Conservation (phyloP, 2,329 filamentous ascomycete genomes). For the Emmonsia crescens region DNA sequence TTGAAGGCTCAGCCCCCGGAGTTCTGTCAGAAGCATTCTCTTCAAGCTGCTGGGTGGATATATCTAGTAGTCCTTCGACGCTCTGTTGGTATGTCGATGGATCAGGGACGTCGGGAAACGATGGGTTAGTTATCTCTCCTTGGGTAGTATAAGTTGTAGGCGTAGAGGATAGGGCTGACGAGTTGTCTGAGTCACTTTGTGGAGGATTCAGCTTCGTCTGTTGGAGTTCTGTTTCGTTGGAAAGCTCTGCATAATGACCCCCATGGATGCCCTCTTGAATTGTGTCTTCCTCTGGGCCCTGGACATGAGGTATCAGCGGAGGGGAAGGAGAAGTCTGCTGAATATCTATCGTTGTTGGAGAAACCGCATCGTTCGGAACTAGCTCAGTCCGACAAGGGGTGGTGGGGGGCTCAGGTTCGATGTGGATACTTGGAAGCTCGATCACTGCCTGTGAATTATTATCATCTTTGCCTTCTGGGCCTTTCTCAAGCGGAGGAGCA, state of each 20-base stretch:
- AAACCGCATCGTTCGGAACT: not conserved
- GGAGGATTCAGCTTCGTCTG: not conserved
- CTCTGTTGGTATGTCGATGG: not conserved
- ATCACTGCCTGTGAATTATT: not conserved
- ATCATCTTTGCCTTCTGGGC: not conserved
- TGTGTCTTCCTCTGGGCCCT: not conserved
- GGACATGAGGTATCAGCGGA: not conserved
- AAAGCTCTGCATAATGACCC: no score
- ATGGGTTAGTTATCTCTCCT: not conserved
- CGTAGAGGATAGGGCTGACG: not conserved
- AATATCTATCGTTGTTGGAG: not conserved
- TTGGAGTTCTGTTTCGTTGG: not conserved
- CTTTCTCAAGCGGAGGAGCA: not conserved
- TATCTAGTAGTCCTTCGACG: not conserved
- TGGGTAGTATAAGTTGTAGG: not conserved
- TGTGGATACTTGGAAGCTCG: not conserved
- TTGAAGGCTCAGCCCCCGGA: not conserved
- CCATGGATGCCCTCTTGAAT: not conserved
- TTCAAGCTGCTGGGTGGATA: not conserved
- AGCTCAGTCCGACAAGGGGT: not conserved
- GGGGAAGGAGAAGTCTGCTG: not conserved
- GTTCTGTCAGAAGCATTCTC: not conserved
- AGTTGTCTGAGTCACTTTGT: not conserved
- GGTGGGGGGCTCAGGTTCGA: not conserved
- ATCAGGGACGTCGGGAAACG: not conserved